Base-by-base conservation (phyloP, 1,139 yeast genomes). In the Hyphopichia fennica region DNA sequence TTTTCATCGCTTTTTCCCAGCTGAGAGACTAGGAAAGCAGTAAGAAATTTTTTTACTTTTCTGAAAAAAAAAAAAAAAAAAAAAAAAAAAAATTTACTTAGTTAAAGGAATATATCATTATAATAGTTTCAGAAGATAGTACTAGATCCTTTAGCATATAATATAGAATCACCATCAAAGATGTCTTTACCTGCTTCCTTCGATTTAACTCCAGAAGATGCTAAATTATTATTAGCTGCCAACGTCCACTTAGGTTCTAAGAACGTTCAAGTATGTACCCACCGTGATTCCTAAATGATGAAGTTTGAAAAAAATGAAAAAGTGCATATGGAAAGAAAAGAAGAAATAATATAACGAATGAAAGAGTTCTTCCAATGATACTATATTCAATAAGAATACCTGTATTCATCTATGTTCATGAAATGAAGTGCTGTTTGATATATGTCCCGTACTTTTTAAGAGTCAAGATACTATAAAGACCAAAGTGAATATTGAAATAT, bases 161-260 rank as follows among this genome's bases (percentile, higher is more conserved):
- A 25, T 25, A 25, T 28, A 28, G 31, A 28, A 28, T 28, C 15
- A 28, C 31, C 31, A 14, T 14, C 31, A 10, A 69, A 60, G 62
- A 86, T 86, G 95, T 85, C 95, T 71, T 78, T 81, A 76, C 89
- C 88, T 77, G 89, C 88, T 79, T 82, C 91, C 73, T 87, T 87
- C 79, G 93, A 79, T 71, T 82, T 83, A 76, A 84, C 97, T 76
- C 91, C 95, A 79, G 97, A 91, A 82, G 99, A 93, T 81, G 96
- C 96, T 82, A 95, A 93, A 85, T 89, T 93, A 76, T 86, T 95
- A 80, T 86, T 95, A 81, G 98, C 99, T 75, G 99, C 99, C 76
- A 93, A 93, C 89, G 93, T 87, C 68, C 99, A 95, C 85, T 87
- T 93, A 77, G 99, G 99, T 76, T 85, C 98, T 73, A 93, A 93